These are phyloP conservation scores for Huntiella moniliformis DNA, from an alignment of 2,329 filamentous ascomycete species.

Conservation along the genomic window DNA sequence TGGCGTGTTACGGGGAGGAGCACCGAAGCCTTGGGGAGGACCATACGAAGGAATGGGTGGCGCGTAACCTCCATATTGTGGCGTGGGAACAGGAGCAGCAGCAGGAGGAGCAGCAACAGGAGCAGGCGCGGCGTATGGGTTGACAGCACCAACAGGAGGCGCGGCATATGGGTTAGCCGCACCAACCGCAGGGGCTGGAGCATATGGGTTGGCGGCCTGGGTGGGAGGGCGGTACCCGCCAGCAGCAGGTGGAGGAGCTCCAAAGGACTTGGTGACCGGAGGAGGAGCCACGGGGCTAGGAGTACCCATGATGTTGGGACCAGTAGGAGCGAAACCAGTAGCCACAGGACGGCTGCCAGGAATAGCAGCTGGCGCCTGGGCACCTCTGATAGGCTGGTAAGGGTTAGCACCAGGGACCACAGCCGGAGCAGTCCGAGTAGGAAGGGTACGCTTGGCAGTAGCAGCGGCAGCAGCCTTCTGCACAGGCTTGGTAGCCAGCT, in stretches of 20 bases:
- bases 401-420: conserved; percentile 17
- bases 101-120: neutral
- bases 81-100: neutral
- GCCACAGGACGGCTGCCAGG: neutral
- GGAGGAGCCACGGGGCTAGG: conserved; percentile 5
- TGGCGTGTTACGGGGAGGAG: conserved; percentile 39
- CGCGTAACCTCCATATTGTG: conserved; percentile 12
- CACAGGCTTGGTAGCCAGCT: conserved; percentile 50
- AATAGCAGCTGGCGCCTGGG: neutral
- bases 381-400: conserved; percentile 15
- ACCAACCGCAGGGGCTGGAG: conserved; percentile 2
- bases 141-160: conserved; percentile 18
- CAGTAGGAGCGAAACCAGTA: conserved; percentile 3
- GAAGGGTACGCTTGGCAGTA: conserved; percentile 11
- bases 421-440: conserved; percentile 14
- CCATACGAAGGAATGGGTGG: conserved; percentile 17
- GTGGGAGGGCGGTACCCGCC: neutral
- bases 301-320: conserved; percentile 5
- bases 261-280: conserved; percentile 2
- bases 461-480: conserved; percentile 17
- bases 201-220: conserved; percentile 13
- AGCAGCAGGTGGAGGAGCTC: conserved; percentile 18
- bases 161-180: conserved; percentile 26
- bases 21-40: conserved; percentile 18
- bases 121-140: conserved; percentile 11